Evolutionary conservation across 2,329 filamentous ascomycete species (phyloP).

Genomic region (Pestalotiopsis fici): DNA sequence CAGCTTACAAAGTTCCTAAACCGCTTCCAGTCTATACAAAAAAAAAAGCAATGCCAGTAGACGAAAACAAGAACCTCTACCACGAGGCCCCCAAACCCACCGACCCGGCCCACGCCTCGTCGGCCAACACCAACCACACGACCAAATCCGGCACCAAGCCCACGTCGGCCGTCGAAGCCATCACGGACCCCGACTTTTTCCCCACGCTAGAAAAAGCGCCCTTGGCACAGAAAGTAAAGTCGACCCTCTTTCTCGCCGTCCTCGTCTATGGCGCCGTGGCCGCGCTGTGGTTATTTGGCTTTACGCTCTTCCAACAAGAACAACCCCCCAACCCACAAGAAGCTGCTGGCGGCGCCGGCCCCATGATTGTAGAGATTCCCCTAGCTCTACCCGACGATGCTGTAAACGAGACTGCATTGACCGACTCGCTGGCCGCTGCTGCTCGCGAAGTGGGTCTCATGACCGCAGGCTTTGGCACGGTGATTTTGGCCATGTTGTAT

Average conservation of each 20-base stretch:
- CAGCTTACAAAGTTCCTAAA: no score
- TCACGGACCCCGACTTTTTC: not conserved
- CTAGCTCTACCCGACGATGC: not conserved
- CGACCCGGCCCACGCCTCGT: not conserved
- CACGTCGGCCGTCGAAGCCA: not conserved
- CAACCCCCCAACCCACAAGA: not conserved
- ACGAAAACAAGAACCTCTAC: not conserved
- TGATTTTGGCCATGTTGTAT: not conserved
- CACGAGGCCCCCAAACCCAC: not conserved
- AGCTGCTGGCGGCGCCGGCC: not conserved
- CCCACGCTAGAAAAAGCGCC: not conserved
- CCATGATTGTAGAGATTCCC: not conserved
- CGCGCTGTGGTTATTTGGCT: not conserved
- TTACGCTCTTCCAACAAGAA: not conserved
- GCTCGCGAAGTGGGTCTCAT: constrained; percentile 1
- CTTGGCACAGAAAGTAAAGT: not conserved
- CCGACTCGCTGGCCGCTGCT: not conserved
- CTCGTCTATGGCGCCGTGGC: not conserved
- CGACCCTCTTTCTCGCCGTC: not conserved
- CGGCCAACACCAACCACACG: not conserved
- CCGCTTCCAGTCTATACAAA: no score
- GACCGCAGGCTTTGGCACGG: not conserved
- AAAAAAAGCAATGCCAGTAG: constrained; percentile 2
- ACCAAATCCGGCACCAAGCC: not conserved
- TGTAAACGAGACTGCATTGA: not conserved